Base-by-base conservation (phyloP, 2,329 filamentous ascomycete genomes). In the Tolypocladium album region DNA sequence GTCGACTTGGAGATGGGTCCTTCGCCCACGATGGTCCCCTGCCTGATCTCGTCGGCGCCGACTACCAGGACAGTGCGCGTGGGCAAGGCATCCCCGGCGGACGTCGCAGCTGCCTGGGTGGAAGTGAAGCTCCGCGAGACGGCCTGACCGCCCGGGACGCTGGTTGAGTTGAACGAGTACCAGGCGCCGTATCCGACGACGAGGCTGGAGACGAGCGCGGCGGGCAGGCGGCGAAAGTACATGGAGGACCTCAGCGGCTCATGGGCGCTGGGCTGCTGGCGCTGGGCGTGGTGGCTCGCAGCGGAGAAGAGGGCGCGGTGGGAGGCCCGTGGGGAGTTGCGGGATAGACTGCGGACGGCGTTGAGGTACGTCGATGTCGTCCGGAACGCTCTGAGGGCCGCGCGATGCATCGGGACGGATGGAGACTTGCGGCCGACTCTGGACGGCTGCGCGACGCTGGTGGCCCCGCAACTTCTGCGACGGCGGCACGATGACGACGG, bases 11-110 rank as follows among this genome's bases (percentile, higher is more conserved):
- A 89, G 62, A 99, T 85, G 24, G 93, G 92, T 8, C 87, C 89
- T 68, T 96, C 89, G 61, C 89, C 90, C 22, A 91, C 86, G 63
- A 97, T 87, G 11, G 90, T 89, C 31, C 90, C 89, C 13, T 93
- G 94, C 70, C 92, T 93, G 57, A 99, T 84, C 72, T 95, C 88
- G 71, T 96, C 91, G 69, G 92, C 88, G 62, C 93, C 91, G 58
- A 99, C 90, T 50, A 97, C 86, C 31, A 97, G 81, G 24, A 95
- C 90, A 65, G 81, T 92, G 74, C 75, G 83, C 47, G 82, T 84
- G 12, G 79, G 76, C 38, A 75, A 69, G 31, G 75, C 76, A 68
- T 75, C 74, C 64, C 70, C 71, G 34, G 66, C 15, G 20, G 40
- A 12, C 20, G 56, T 36, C 24, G 17, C 64, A 31, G 69, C 61